phyloP scores from a whole-genome alignment of 257 asterid genomes.

The Craterostigma plantagineum region DNA sequence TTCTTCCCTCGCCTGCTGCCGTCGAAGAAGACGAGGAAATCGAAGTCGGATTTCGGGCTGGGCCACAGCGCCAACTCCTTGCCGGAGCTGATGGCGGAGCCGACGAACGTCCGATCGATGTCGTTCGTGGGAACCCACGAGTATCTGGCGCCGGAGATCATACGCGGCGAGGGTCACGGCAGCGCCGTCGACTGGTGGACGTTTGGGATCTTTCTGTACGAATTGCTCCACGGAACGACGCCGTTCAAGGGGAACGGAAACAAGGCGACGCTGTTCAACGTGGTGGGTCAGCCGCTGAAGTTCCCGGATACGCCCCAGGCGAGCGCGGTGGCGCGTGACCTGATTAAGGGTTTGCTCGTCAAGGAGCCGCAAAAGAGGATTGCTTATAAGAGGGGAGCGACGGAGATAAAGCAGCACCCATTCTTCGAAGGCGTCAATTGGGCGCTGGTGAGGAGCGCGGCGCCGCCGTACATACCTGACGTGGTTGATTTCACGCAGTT shows the following conservation, averaged over 20 bases:
- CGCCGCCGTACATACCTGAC: slow-evolving; percentile 22
- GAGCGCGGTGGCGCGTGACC: slow-evolving; percentile 16
- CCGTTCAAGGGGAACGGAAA: slow-evolving; percentile 33
- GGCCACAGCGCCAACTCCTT: slow-evolving; percentile 17
- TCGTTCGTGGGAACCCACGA: slow-evolving; percentile 39
- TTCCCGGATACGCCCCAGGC: slow-evolving; percentile 22
- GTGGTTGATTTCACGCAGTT: slow-evolving; percentile 18
- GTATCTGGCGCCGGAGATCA: slow-evolving; percentile 37
- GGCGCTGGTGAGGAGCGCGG: slow-evolving; percentile 27
- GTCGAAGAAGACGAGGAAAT: slow-evolving; percentile 26
- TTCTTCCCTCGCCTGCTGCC: slow-evolving; percentile 29
- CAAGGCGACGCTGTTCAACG: slow-evolving; percentile 23
- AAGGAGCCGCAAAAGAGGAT: slow-evolving; percentile 35
- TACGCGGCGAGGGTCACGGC: slow-evolving; percentile 41
- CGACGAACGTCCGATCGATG: slow-evolving; percentile 32
- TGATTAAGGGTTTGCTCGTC: slow-evolving; percentile 22
- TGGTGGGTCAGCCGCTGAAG: slow-evolving; percentile 30
- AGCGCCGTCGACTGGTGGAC: slow-evolving; percentile 50
- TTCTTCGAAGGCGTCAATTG: slow-evolving; percentile 31
- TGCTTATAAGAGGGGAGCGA: slow-evolving; percentile 33
- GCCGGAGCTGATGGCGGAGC: slow-evolving; percentile 40
- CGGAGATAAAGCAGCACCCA: slow-evolving; percentile 26
- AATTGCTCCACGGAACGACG: slow-evolving; percentile 24
- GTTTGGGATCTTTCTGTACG: slow-evolving; percentile 29
- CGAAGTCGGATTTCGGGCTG: slow-evolving; percentile 35